Evolutionary conservation across 331 rosid species (phyloP).

Genomic region (Telfairia occidentalis): DNA sequence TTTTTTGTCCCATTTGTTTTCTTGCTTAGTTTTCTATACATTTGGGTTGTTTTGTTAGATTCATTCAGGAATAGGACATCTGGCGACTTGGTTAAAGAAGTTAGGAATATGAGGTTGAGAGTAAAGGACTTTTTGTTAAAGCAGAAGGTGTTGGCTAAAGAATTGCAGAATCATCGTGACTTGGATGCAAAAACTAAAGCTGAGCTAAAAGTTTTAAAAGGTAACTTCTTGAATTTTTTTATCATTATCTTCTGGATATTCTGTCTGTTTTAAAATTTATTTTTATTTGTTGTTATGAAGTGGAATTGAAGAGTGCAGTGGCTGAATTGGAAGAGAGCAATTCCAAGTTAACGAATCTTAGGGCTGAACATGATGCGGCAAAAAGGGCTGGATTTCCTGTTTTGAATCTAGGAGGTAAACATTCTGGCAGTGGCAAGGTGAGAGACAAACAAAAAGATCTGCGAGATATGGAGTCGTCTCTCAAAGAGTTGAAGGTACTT

Average conservation of each 20-base stretch:
- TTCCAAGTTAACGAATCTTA: constrained; percentile 51
- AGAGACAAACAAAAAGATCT: constrained; percentile 77
- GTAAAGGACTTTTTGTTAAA: constrained; percentile 47
- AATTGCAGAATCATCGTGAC: constrained; percentile 45
- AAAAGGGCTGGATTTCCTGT: constrained; percentile 69
- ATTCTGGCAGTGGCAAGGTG: constrained; percentile 41
- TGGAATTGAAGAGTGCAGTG: constrained; percentile 53
- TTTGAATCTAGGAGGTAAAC: constrained; percentile 51
- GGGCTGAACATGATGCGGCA: constrained; percentile 61
- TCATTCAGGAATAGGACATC: constrained; percentile 41
- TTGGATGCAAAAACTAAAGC: constrained; percentile 58
- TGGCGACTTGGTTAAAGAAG: constrained; percentile 31
- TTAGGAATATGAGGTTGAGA: constrained; percentile 51
- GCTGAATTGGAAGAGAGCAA: constrained; percentile 64
- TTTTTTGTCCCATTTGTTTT: constrained; percentile 7
- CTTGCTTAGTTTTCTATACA: constrained; percentile 20
- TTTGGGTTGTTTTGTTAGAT: constrained; percentile 42
- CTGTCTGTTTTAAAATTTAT: constrained; percentile 10
- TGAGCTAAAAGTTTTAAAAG: constrained; percentile 41
- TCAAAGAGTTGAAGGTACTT: constrained; percentile 69
- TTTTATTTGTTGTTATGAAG: constrained; percentile 35
- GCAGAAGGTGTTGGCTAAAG: constrained; percentile 49
- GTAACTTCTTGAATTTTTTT: constrained; percentile 21
- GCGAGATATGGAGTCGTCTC: constrained; percentile 70
- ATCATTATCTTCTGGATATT: background rate